Evolutionary conservation across 202 grass and related monocot species (phyloP).

Genomic region (Panicum virgatum): DNA sequence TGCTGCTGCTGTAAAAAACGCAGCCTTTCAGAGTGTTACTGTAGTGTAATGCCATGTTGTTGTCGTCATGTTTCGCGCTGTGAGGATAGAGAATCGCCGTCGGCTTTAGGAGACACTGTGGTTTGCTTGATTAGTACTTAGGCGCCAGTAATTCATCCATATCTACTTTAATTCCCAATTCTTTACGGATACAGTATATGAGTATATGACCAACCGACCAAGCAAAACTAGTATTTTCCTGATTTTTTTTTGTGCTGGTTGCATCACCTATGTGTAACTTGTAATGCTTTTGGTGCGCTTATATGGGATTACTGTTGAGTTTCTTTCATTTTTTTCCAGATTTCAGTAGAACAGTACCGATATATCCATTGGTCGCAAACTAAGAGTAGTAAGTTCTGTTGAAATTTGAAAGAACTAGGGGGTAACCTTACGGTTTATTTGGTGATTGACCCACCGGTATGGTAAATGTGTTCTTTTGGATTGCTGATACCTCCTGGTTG

Average conservation of each 20-base stretch:
- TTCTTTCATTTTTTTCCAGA: not conserved
- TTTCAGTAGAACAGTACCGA: not conserved
- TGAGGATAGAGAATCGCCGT: not conserved
- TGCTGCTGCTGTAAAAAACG: conserved; percentile 8
- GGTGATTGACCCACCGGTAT: too few species aligned
- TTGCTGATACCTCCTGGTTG: not conserved
- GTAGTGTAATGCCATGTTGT: not conserved
- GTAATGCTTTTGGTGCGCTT: not conserved
- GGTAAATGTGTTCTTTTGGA: conserved; percentile 13
- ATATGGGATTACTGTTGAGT: not conserved
- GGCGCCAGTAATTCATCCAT: not conserved
- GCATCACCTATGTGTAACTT: not conserved
- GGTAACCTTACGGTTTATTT: not conserved
- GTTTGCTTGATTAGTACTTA: not conserved
- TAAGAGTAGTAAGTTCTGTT: not conserved
- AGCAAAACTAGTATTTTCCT: not conserved
- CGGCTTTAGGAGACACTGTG: not conserved
- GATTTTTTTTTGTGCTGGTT: not conserved
- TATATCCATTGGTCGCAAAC: not conserved
- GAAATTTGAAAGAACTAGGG: not conserved
- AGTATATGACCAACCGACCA: not conserved
- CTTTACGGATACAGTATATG: not conserved
- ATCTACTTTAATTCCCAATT: not conserved
- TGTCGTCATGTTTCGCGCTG: not conserved
- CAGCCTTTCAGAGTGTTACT: not conserved